Evolutionary conservation across 371 early-diverging fungal species (phyloP).

Genomic region (Apophysomyces variabilis): DNA sequence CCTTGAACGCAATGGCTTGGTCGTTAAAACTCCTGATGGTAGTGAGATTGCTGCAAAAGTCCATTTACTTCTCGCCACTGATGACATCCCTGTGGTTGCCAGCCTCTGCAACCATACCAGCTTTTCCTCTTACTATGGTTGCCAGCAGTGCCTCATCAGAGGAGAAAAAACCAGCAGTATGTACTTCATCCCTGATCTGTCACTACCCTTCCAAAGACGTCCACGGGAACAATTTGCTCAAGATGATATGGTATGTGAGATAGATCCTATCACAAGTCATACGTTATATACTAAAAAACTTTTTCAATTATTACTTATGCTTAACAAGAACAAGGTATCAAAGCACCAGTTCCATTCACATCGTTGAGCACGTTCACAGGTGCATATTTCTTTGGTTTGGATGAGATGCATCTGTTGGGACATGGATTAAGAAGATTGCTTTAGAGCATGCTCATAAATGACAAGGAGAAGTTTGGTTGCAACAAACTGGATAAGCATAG

Average conservation of each 20-base stretch:
- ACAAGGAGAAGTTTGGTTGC: background rate
- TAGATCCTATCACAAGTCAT: background rate
- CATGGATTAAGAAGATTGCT: slow-evolving; percentile 7
- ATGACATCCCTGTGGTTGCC: too few relatives aligned
- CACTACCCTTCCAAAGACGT: background rate
- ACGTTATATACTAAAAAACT: background rate
- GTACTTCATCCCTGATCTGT: background rate
- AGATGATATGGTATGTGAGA: background rate
- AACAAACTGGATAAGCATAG: background rate
- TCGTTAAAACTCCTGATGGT: too few relatives aligned
- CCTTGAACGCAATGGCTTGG: too few relatives aligned
- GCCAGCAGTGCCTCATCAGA: too few relatives aligned
- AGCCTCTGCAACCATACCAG: too few relatives aligned
- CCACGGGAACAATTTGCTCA: background rate
- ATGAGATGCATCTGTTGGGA: too few relatives aligned
- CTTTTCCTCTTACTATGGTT: too few relatives aligned
- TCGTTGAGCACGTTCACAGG: slow-evolving; percentile 6
- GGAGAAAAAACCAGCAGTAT: too few relatives aligned
- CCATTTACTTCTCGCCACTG: too few relatives aligned
- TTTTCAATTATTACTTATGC: background rate
- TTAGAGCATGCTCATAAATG: background rate
- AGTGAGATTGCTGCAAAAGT: too few relatives aligned
- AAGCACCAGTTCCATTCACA: slow-evolving; percentile 8
- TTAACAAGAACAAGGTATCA: background rate
- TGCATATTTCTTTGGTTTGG: slow-evolving; percentile 10